Evolutionary conservation across 1,284 basidiomycete species (phyloP).

Genomic region (Microstroma glucosiphilum): DNA sequence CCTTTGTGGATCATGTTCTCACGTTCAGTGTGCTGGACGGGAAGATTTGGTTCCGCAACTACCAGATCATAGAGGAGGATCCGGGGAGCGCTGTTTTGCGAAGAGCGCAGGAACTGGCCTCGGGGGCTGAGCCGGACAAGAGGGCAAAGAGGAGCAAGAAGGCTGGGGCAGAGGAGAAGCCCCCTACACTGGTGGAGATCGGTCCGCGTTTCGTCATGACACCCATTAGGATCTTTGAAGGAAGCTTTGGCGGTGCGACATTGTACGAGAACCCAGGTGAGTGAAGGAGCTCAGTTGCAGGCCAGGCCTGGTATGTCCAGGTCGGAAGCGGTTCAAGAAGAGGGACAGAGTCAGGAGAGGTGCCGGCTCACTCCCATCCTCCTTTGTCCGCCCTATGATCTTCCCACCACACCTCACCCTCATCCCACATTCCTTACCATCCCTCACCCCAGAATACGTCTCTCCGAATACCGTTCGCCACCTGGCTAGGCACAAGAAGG

Average conservation of each 20-base stretch:
- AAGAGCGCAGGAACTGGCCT: conserved; percentile 56
- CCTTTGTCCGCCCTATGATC: conserved; percentile 10
- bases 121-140: conserved; percentile 21
- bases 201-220: conserved; percentile 95
- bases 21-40: conserved; percentile 91
- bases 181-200: conserved; percentile 57
- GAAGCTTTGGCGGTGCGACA: conserved; percentile 87
- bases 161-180: conserved; percentile 13
- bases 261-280: conserved; percentile 90
- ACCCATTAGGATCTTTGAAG: conserved; percentile 97
- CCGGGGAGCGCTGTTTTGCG: conserved; percentile 53
- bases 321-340: too few species aligned
- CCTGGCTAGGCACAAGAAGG: conserved; percentile 65
- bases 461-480: conserved; percentile 78
- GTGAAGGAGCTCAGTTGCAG: not conserved
- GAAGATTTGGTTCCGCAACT: conserved; percentile 99
- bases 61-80: conserved; percentile 66
- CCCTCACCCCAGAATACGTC: conserved; percentile 67
- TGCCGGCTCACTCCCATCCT: too few species aligned
- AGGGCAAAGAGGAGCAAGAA: conserved; percentile 12
- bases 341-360: too few species aligned
- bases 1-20: conserved; percentile 95
- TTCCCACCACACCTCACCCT: conserved; percentile 6
- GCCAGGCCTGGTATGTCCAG: conserved; percentile 2
- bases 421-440: conserved; percentile 2